phyloP scores from a whole-genome alignment of 306 rosid genomes.

The Cyclanthera cordifolia region DNA sequence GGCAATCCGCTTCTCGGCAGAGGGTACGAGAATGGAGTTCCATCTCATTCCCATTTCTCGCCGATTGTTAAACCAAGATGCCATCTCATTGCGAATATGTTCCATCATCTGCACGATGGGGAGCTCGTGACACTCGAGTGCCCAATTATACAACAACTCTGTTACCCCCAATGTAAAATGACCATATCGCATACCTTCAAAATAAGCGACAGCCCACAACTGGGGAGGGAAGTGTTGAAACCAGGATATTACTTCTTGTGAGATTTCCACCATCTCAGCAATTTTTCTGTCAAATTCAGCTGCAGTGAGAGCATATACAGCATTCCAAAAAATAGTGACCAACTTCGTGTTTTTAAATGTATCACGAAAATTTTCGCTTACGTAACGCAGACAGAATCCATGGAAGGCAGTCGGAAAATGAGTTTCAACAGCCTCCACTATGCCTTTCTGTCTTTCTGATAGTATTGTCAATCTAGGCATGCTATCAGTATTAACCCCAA shows the following conservation, averaged over 20 bases:
- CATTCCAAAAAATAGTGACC: conserved; percentile 94
- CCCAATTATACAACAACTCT: conserved; percentile 91
- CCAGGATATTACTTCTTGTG: conserved; percentile 76
- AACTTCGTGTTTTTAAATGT: conserved; percentile 90
- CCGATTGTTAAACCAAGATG: conserved; percentile 64
- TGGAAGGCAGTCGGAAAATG: conserved; percentile 91
- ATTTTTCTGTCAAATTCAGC: conserved; percentile 85
- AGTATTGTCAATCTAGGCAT: conserved; percentile 92
- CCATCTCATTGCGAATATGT: conserved; percentile 63
- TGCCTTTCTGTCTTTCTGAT: conserved; percentile 75
- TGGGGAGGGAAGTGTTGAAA: conserved; percentile 82
- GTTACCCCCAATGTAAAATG: conserved; percentile 84
- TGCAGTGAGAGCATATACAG: conserved; percentile 92
- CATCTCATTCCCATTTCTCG: conserved; percentile 68
- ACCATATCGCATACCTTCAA: conserved; percentile 87
- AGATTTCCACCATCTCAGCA: conserved; percentile 77
- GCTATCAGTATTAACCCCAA: conserved; percentile 87
- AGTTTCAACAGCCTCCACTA: conserved; percentile 81
- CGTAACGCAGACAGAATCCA: conserved; percentile 80
- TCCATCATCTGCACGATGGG: conserved; percentile 98
- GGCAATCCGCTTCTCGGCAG: conserved; percentile 69
- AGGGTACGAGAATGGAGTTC: conserved; percentile 85
- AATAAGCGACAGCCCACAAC: conserved; percentile 94
- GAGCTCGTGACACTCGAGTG: conserved; percentile 95
- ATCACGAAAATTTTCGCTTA: conserved; percentile 85